These are phyloP conservation scores for Paxillus rubicundulus DNA, from an alignment of 768 basidiomycete species.

Conservation along the genomic window DNA sequence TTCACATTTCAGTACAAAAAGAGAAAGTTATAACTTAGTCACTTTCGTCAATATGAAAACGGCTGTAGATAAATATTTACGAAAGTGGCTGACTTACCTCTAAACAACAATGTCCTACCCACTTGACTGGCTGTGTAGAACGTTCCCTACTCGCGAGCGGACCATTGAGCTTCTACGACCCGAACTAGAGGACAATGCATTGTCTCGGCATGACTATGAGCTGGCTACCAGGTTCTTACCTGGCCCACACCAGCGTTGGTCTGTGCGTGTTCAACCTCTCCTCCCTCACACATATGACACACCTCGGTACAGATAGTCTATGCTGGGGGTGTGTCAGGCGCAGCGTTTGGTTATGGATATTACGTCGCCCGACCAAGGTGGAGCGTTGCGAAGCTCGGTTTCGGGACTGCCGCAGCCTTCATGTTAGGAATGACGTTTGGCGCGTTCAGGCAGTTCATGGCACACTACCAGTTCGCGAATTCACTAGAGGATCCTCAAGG, in stretches of 20 bases:
- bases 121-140: slow-evolving; percentile 39
- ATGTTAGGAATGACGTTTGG: slow-evolving; percentile 34
- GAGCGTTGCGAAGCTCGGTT: slow-evolving; percentile 23
- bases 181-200: slow-evolving; percentile 27
- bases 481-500: slow-evolving; percentile 30
- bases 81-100: not conserved
- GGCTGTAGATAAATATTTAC: not conserved
- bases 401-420: slow-evolving; percentile 24
- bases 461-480: slow-evolving; percentile 31
- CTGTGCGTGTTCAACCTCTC: slow-evolving; percentile 34
- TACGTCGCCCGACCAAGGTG: slow-evolving; percentile 29
- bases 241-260: slow-evolving; percentile 42
- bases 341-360: slow-evolving; percentile 25
- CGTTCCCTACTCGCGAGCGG: slow-evolving; percentile 43
- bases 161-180: slow-evolving; percentile 30
- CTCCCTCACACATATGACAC: not conserved
- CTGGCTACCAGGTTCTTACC: slow-evolving; percentile 53
- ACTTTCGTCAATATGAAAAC: no score
- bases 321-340: slow-evolving; percentile 22
- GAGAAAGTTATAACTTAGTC: no score
- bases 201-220: slow-evolving; percentile 51
- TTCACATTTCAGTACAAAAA: no score
- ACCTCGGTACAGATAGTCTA: slow-evolving; percentile 18
- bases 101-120: slow-evolving; percentile 28
- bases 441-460: slow-evolving; percentile 26